Percentiles rank a stretch among this genome's conserved stretches.
These are phyloP conservation scores for Colletotrichum neosansevieriae DNA, from an alignment of 2,329 filamentous ascomycete genomes.

Conservation along the genomic window DNA sequence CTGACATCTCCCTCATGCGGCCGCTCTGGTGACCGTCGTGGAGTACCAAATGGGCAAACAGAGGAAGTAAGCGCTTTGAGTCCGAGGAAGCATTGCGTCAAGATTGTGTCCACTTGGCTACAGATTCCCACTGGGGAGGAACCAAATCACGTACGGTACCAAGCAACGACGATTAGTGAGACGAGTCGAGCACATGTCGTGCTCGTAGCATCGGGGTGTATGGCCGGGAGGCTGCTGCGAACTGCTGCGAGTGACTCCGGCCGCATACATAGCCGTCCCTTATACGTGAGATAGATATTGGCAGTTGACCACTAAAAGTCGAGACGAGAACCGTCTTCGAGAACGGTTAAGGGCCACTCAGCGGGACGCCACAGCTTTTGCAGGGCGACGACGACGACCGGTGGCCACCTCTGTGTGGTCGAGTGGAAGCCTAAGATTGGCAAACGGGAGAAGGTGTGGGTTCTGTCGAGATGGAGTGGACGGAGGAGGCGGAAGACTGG, in stretches of 20 bases:
- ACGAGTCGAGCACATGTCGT: background rate
- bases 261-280: conserved; percentile 26
- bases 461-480: conserved; percentile 22
- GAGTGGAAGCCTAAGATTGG: background rate
- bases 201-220: conserved; percentile 9
- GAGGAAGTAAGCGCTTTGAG: conserved; percentile 15
- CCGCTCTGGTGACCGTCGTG: conserved; percentile 26
- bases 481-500: conserved; percentile 14
- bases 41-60: conserved; percentile 11
- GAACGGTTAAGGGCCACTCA: conserved; percentile 9
- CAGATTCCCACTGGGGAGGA: conserved; percentile 1
- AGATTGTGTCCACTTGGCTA: background rate
- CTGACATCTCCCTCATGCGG: conserved; percentile 25
- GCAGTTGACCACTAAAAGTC: conserved; percentile 11
- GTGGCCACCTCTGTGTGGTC: background rate
- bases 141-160: conserved; percentile 9
- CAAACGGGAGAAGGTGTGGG: conserved; percentile 16
- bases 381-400: background rate
- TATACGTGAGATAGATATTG: background rate
- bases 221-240: conserved; percentile 28
- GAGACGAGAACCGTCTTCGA: background rate
- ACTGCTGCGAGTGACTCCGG: conserved; percentile 34
- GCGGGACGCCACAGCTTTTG: conserved; percentile 10
- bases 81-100: background rate
- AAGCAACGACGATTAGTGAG: background rate